Evolutionary conservation across 73 alveolate species (phyloP).

Genomic region (Tetrahymena elliotti): DNA sequence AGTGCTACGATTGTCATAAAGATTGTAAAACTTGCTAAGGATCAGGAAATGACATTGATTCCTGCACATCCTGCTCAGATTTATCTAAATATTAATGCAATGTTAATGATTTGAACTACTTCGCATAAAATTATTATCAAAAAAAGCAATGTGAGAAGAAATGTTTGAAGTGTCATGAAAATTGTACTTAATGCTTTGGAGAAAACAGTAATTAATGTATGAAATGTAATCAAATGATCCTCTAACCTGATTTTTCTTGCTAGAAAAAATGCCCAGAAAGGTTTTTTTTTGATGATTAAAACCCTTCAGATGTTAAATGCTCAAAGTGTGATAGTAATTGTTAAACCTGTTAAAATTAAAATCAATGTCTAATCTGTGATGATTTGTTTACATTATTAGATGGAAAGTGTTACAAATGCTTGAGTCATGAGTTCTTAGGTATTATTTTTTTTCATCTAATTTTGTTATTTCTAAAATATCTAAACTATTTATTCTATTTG

Average conservation of each 20-base stretch:
- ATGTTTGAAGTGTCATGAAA: not conserved
- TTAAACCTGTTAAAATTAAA: not conserved
- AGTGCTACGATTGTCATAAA: not conserved
- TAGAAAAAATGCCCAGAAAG: not conserved
- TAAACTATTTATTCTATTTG: too few species aligned
- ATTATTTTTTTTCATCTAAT: not conserved
- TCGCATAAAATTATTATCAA: not conserved
- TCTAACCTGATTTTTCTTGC: not conserved
- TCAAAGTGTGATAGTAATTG: not conserved
- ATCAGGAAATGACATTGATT: not conserved
- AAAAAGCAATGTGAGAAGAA: not conserved
- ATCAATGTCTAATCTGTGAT: not conserved
- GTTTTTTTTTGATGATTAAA: not conserved
- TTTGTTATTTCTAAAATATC: not conserved
- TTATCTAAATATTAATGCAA: not conserved
- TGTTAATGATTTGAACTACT: not conserved
- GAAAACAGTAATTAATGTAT: not conserved
- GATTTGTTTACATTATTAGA: not conserved
- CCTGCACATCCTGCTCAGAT: not conserved
- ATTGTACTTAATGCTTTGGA: not conserved
- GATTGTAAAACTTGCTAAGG: not conserved
- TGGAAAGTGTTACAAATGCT: not conserved
- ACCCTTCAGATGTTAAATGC: not conserved
- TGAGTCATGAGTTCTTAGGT: not conserved
- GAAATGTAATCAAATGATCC: not conserved